Base-by-base conservation (phyloP, 192 early-diverging fungal genomes). In the Paraglomus brasilianum region DNA sequence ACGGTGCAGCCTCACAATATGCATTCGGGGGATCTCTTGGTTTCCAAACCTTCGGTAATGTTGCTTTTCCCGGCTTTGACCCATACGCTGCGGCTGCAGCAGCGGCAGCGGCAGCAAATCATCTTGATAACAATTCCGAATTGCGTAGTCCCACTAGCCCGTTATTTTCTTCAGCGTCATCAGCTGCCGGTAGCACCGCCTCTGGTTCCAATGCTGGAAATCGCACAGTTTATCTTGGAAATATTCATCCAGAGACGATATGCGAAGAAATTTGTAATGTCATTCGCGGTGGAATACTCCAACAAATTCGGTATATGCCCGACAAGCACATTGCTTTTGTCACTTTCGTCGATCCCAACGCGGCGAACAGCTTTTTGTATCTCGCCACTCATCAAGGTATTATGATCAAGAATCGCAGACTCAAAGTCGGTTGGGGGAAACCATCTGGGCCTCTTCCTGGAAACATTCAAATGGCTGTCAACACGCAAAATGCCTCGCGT, bases 401-500 rank as follows among this genome's bases (percentile, higher is more conserved):
- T 42, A 72, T 87, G 3, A 78, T 94, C 67, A 88, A 91, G 46
- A 84, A 81, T 64, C 89, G 90, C 64, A 81, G 89, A 0, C 74
- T 93, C 36, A 92, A 92, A 73, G 72, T 93, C 48, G 89, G 87
- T 3, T 95, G 92, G 92, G 92, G 92, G 22, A 89, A 92, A 70
- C 80, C 88, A 2, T 76, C 82, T 8, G 71, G 70, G 46, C 69
- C 79, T 10, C 75, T 87, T 17, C 82, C 87, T 24, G 80, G 83
- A 4, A 21, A 69, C 22, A 69, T 69, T 46, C 67, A 69, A 58
- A 15, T 69, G 81, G 84, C 21, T 46, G 67, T 69, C 17, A 69
- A 43, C 6, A 69, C 67, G 22, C 67, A 69, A 57, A 69, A 46
- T 46, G 93, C 90, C 7, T 88, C 89, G 0, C 85, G 93, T 22